phyloP scores from a whole-genome alignment of 1,284 basidiomycete species.

The Ganoderma lucidum region DNA sequence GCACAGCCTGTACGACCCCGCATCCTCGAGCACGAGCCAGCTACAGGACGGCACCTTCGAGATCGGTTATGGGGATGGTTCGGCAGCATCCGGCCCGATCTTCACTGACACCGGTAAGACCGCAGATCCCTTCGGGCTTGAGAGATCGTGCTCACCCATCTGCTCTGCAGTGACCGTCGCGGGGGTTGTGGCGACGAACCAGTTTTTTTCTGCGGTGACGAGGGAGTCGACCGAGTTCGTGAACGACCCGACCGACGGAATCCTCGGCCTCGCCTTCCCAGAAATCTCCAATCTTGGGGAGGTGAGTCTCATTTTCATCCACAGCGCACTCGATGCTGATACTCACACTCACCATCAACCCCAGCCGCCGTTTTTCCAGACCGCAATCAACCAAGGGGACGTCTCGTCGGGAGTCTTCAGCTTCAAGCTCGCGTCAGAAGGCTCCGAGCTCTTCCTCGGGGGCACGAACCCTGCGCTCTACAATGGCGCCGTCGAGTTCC shows the following conservation, averaged over 20 bases:
- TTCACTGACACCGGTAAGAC: conserved; percentile 45
- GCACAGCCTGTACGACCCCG: conserved; percentile 43
- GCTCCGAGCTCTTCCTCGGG: conserved; percentile 60
- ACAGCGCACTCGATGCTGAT: neutral
- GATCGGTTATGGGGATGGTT: conserved; percentile 53
- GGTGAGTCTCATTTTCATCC: conserved; percentile 14
- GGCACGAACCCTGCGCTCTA: conserved; percentile 48
- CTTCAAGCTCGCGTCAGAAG: conserved; percentile 53
- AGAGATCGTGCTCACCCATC: neutral
- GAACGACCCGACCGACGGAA: conserved; percentile 35
- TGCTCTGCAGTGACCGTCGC: conserved; percentile 35
- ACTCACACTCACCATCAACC: conserved; percentile 52
- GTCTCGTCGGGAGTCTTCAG: conserved; percentile 51
- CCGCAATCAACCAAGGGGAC: conserved; percentile 45
- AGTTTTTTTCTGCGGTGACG: conserved; percentile 38
- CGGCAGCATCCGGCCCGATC: conserved; percentile 46
- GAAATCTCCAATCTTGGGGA: conserved; percentile 32
- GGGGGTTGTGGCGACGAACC: conserved; percentile 29
- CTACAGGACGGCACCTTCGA: conserved; percentile 40
- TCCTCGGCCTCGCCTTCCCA: conserved; percentile 39
- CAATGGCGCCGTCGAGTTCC: conserved; percentile 49
- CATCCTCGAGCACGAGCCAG: conserved; percentile 40
- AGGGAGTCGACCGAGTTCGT: conserved; percentile 28
- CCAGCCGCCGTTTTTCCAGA: conserved; percentile 49
- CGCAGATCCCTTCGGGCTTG: neutral